Evolutionary conservation across 2,329 filamentous ascomycete species (phyloP), one percentile per base, ranked within the genome.

Genomic region (Fusarium sp.): DNA sequence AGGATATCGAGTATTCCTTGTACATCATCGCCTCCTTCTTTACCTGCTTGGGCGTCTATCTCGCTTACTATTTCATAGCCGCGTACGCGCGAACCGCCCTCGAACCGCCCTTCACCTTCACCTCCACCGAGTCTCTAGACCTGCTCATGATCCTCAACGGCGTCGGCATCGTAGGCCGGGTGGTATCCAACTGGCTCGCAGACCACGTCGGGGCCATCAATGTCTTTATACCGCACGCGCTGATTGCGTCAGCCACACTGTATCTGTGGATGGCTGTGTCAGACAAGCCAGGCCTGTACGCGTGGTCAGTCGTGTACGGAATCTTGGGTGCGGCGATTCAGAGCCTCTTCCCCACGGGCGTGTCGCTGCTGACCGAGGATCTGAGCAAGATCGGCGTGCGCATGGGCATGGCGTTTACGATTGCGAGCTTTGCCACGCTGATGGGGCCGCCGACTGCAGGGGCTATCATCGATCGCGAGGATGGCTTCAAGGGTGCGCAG

Each of bases 141-240:
- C 73, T 91, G 7, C 76, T 91, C 11, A 79, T 91, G 25, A 77
- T 91, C 4, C 78, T 90, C 69, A 92, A 91, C 73, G 87, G 84
- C 19, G 79, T 87, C 10, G 86, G 88, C 2, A 53, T 85, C 12
- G 54, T 84, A 3, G 86, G 87, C 9, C 83, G 88, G 0, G 56
- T 89, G 10, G 62, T 86, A 1, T 87, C 87, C 1, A 86, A 83
- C 70, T 77, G 81, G 61, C 64, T 88, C 2, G 87, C 88, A 3
- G 87, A 91, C 75, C 72, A 73, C 8, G 52, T 77, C 15, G 89
- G 89, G 0, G 79, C 84, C 0, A 72, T 91, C 56, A 91, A 89
- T 69, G 76, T 87, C 34, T 79, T 89, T 58, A 79, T 86, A 26
- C 81, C 88, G 0, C 73, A 73, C 8, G 75, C 75, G 2, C 43